Evolutionary conservation across 768 basidiomycete species (phyloP), one percentile per base, ranked within the genome.

Genomic region (Hygrocybe punicea): DNA sequence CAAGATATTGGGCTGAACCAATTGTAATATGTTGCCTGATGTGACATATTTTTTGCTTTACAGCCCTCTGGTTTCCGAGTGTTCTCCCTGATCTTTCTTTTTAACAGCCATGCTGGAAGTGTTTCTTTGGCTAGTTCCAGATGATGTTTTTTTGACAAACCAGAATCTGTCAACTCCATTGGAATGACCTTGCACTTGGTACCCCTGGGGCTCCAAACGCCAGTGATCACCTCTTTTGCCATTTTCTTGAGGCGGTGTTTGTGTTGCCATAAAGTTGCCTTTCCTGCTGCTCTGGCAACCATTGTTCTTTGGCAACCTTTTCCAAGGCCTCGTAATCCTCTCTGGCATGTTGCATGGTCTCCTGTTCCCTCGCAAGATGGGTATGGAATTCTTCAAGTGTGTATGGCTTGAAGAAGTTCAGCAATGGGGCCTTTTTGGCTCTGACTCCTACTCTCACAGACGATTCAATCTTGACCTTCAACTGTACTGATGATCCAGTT

Each of bases 181-280:
- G 4, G 3, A 10, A 44, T 44, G 42, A 63, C 60, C 48, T 56
- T 60, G 23, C 49, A 25, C 37, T 59, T 61, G 11, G 40, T 58
- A n/a, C 62, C 57, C 4, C 55, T 34, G 25, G 62, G 60, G 25
- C 8, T 29, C 29, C 8, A 8, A 29, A 8, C 8, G 8, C 29
- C 29, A 29, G 29, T 8, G 8, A 29, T 29, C 4, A 29, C 8
- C 29, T 8, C 29, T 8, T 4, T 4, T 51, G 0, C 1, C 25
- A 14, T 42, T 23, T 6, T 58, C 58, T 37, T 63, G 54, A 33
- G 50, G 10, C 19, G 54, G 44, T 40, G 55, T 58, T 23, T 51
- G 14, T 10, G 13, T 29, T 13, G 45, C 36, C 7, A 8, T 8
- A 29, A 29, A 4, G 29, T 29, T 8, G 29, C 29, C 29, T 29